Evolutionary conservation across 2,329 filamentous ascomycete species (phyloP).

Genomic region (Fusarium burgessii): DNA sequence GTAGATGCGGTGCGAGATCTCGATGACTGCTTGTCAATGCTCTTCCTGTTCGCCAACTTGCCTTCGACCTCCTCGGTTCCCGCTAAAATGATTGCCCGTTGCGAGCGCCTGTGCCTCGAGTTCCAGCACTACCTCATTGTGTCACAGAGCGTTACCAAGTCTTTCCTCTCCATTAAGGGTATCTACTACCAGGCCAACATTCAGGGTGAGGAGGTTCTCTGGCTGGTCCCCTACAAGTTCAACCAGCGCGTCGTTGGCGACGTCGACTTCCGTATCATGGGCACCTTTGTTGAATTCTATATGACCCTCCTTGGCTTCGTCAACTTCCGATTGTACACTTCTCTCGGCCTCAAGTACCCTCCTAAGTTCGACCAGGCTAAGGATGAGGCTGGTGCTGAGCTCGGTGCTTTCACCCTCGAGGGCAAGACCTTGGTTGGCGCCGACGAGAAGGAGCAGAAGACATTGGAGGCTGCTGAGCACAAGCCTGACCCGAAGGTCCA

Average conservation of each 20-base stretch:
- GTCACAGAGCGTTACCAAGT: slow-evolving; percentile 91
- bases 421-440: slow-evolving; percentile 71
- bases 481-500: slow-evolving; percentile 72
- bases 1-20: slow-evolving; percentile 93
- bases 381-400: slow-evolving; percentile 89
- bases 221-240: slow-evolving; percentile 98
- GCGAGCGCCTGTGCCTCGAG: slow-evolving; percentile 91
- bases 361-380: slow-evolving; percentile 90
- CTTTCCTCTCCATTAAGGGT: slow-evolving; percentile 97
- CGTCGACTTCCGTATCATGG: slow-evolving; percentile 99
- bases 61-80: slow-evolving; percentile 91
- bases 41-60: slow-evolving; percentile 97
- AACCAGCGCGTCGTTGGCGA: slow-evolving; percentile 94
- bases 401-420: slow-evolving; percentile 92
- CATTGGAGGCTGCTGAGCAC: slow-evolving; percentile 61
- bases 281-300: slow-evolving; percentile 98
- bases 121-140: slow-evolving; percentile 98
- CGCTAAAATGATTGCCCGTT: slow-evolving; percentile 94
- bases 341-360: slow-evolving; percentile 91
- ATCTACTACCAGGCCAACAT: slow-evolving; percentile 99
- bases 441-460: slow-evolving; percentile 61
- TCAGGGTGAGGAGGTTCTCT: slow-evolving; percentile 95
- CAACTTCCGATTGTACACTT: slow-evolving; percentile 94
- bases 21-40: slow-evolving; percentile 95
- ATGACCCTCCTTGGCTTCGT: slow-evolving; percentile 95